Base-by-base conservation (phyloP, 169 alveolate species). In the Eimeria necatrix region DNA sequence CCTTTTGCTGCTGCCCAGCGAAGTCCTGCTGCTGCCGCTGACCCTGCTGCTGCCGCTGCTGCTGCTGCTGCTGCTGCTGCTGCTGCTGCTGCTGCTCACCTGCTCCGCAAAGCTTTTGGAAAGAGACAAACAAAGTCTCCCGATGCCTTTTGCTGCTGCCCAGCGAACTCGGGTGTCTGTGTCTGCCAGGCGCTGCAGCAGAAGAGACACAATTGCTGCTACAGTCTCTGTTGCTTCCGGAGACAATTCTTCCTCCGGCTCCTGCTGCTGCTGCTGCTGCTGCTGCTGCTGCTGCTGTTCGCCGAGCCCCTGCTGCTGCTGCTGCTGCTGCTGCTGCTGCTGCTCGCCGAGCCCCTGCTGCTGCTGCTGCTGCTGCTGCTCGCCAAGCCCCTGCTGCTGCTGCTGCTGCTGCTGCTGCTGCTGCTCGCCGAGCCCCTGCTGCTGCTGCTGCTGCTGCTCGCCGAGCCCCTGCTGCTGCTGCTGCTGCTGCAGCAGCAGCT, bases 1-100 rank as follows among this genome's bases (percentile, higher is more conserved):
- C 91, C 95, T 59, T 95, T 95, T 12, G 96, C 95, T 10, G 96
- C 95, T 2, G 96, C 95, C 96, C 96, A 95, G n/a, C 96, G 86
- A 51, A 32, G 41, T 32, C 41, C 41, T 32, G 41, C 41, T 32
- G 41, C 41, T 2, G 41, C 41, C 41, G 41, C 3, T 32, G 41
- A 32, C 41, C 41, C 41, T 32, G 41, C 41, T 32, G 78, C n/a
- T 68, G 78, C 78, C 4, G 78, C 78, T 68, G 78, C 78, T 68
- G 78, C 46, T 68, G 46, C 41, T 68, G 46, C 32, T 48, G 18
- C 84, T 16, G 78, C n/a, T 68, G 78, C 78, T 68, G 78, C 78
- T 68, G 78, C 78, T 68, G 78, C 46, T 68, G 46, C 41, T 68
- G 46, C 32, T 48, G 18, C 84, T 16, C 20, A 73, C 94, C 80